phyloP scores from a whole-genome alignment of 768 basidiomycete species.

The Arthromyces matolae region DNA sequence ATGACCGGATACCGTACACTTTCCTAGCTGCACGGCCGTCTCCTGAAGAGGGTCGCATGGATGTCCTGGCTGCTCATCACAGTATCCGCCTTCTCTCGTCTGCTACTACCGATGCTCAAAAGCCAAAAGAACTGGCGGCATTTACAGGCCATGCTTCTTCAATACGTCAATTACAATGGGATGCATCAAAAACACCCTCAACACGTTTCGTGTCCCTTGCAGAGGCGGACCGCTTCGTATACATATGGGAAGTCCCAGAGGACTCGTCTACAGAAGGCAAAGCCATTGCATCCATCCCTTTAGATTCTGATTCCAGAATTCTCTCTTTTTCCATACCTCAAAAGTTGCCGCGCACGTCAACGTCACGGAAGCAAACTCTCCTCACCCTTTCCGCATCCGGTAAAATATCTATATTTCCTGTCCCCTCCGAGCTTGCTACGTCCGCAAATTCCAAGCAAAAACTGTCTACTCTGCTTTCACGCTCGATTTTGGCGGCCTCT shows the following conservation, averaged over 20 bases:
- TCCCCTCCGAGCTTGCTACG: slow-evolving; percentile 42
- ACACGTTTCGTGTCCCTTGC: slow-evolving; percentile 57
- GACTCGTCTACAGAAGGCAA: slow-evolving; percentile 41
- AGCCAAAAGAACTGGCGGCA: slow-evolving; percentile 42
- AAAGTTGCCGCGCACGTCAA: slow-evolving; percentile 16
- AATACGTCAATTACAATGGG: slow-evolving; percentile 51
- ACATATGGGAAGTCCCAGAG: slow-evolving; percentile 55
- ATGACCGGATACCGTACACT: slow-evolving; percentile 57
- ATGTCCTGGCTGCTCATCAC: slow-evolving; percentile 59
- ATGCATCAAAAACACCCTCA: slow-evolving; percentile 33
- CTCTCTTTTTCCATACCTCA: slow-evolving; percentile 34
- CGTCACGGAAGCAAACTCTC: slow-evolving; percentile 34
- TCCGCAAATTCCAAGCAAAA: slow-evolving; percentile 39
- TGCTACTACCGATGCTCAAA: slow-evolving; percentile 28
- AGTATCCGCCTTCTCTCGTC: slow-evolving; percentile 47
- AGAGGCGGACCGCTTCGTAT: slow-evolving; percentile 58
- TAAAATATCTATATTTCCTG: slow-evolving; percentile 52
- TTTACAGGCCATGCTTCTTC: slow-evolving; percentile 68
- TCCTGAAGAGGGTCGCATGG: slow-evolving; percentile 33
- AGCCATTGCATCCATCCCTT: slow-evolving; percentile 54
- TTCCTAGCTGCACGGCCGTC: slow-evolving; percentile 43
- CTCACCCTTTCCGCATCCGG: slow-evolving; percentile 59
- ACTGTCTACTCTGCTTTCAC: slow-evolving; percentile 49
- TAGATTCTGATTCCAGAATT: slow-evolving; percentile 60
- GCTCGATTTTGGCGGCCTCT: slow-evolving; percentile 41